Percentiles rank a stretch among this genome's conserved stretches.
Evolutionary conservation across 2,329 filamentous ascomycete species (phyloP).

Genomic region (Chaetothyriales sp.): DNA sequence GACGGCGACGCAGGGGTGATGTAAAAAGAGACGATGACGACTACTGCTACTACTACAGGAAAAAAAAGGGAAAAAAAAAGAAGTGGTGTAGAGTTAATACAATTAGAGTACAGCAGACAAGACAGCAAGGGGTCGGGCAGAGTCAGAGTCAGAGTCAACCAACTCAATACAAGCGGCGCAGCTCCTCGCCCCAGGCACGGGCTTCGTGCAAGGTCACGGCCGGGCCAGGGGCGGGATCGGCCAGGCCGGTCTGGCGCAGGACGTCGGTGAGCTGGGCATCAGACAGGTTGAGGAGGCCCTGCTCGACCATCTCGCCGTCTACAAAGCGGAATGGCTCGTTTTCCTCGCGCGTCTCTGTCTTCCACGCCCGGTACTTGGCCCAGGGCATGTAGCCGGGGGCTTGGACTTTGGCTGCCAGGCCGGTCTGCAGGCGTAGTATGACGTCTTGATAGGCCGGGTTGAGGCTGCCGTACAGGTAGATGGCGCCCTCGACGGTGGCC

Average conservation of each 20-base stretch:
- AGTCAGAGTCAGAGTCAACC: too few species aligned
- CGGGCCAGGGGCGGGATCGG: constrained; percentile 1
- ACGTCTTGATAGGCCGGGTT: constrained; percentile 57
- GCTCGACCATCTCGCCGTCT: constrained; percentile 79
- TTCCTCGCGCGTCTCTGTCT: constrained; percentile 52
- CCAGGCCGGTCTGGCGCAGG: constrained; percentile 25
- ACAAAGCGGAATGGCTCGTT: constrained; percentile 75
- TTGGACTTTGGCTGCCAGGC: constrained; percentile 50
- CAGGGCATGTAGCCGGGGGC: constrained; percentile 63
- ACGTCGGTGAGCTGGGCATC: constrained; percentile 42
- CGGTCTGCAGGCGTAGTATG: constrained; percentile 64
- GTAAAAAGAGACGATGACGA: too few species aligned
- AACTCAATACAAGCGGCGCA: constrained; percentile 14
- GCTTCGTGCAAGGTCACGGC: constrained; percentile 13
- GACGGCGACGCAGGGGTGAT: too few species aligned
- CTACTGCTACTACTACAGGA: too few species aligned
- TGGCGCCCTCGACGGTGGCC: constrained; percentile 76
- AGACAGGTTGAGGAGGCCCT: constrained; percentile 55
- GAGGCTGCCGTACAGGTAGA: constrained; percentile 74
- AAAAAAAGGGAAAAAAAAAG: too few species aligned
- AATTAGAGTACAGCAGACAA: too few species aligned
- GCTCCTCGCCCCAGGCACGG: constrained; percentile 14
- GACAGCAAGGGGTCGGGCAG: too few species aligned
- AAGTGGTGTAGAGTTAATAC: too few species aligned
- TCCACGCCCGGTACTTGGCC: constrained; percentile 65